Conservation (phyloP, 2,329 filamentous ascomycete genomes). For the Pseudonectria foliicola region DNA sequence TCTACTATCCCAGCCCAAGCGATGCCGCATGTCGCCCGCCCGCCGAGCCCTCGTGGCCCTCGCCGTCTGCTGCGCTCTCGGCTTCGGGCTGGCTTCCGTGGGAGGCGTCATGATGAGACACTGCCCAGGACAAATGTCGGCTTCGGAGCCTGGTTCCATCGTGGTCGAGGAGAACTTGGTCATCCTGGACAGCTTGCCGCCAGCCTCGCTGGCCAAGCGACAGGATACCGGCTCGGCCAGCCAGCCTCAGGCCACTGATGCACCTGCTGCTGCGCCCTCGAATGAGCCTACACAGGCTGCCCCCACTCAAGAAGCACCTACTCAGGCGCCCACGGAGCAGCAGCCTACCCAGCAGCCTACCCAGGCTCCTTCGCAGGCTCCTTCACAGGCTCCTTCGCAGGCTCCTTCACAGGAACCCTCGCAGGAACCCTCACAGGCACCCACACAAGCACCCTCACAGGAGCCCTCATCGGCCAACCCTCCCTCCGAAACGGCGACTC, state of each 20-base stretch:
- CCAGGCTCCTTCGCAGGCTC: constrained; percentile 1
- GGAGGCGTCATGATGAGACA: constrained; percentile 16
- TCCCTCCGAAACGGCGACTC: background rate
- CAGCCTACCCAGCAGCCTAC: constrained; percentile 5
- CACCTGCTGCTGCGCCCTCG: constrained; percentile 8
- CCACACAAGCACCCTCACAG: constrained; percentile 1
- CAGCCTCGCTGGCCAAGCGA: constrained; percentile 59
- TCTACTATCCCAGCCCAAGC: constrained; percentile 6
- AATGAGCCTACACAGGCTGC: constrained; percentile 4
- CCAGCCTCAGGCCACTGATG: constrained; percentile 13
- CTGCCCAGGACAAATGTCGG: constrained; percentile 15
- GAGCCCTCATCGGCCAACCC: background rate
- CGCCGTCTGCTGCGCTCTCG: constrained; percentile 18
- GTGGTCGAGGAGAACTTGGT: constrained; percentile 14
- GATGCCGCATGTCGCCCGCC: constrained; percentile 14
- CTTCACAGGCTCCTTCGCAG: background rate
- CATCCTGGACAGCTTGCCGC: constrained; percentile 25
- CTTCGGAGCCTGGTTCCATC: background rate
- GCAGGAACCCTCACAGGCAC: background rate
- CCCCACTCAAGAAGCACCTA: constrained; percentile 1
- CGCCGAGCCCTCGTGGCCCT: constrained; percentile 18
- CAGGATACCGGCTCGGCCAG: constrained; percentile 35
- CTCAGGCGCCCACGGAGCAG: constrained; percentile 1
- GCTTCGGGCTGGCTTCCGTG: constrained; percentile 17
- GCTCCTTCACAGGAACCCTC: background rate